Conservation (phyloP, 305 asterid species). For the Fraxinus paxiana region DNA sequence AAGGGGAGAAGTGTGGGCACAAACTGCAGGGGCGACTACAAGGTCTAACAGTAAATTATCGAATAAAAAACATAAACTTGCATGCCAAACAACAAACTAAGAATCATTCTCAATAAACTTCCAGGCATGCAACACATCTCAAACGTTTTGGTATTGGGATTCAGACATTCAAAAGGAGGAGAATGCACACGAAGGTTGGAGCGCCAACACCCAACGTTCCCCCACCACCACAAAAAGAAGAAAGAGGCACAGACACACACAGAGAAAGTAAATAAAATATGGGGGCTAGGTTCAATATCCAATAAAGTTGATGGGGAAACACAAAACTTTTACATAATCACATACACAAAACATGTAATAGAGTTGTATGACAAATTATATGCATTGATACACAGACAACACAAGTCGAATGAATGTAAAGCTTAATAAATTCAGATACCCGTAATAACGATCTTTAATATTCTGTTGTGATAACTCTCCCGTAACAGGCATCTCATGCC, state of each 20-base stretch:
- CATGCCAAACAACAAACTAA: neutral
- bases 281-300: no score
- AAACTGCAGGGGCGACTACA: neutral
- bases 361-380: no score
- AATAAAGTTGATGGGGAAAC: neutral
- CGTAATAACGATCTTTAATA: slow-evolving; percentile 88
- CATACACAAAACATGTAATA: neutral
- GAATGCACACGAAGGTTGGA: neutral
- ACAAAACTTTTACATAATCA: neutral
- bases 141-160: neutral
- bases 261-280: neutral
- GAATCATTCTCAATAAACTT: neutral
- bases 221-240: no score
- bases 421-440: slow-evolving; percentile 45
- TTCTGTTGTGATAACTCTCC: slow-evolving; percentile 94
- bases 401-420: slow-evolving; percentile 11
- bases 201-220: neutral
- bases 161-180: neutral
- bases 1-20: neutral
- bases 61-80: neutral
- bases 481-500: slow-evolving; percentile 94
- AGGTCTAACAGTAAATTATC: neutral
- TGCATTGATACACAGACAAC: no score
- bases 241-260: neutral
- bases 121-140: neutral